These are phyloP conservation scores for Kregervanrija fluxuum DNA, from an alignment of 805 yeast species.

Conservation along the genomic window DNA sequence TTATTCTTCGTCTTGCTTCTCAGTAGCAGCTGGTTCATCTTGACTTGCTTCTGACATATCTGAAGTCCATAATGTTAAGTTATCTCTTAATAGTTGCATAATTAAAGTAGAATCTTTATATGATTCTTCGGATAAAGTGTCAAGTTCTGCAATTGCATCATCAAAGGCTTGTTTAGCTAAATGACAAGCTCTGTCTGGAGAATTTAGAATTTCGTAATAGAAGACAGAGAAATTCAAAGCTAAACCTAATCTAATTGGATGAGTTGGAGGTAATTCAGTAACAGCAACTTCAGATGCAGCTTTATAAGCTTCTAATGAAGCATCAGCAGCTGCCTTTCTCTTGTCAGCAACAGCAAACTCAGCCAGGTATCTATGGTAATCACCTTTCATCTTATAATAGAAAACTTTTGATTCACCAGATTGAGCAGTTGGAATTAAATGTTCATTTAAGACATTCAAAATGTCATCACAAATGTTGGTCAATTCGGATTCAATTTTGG, in stretches of 20 bases:
- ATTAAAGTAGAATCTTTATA: constrained; percentile 97
- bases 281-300: constrained; percentile 96
- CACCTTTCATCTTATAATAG: constrained; percentile 99
- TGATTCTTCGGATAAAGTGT: constrained; percentile 94
- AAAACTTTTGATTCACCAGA: constrained; percentile 97
- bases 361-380: constrained; percentile 97
- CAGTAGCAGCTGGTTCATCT: constrained; percentile 41
- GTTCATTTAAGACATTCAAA: constrained; percentile 76
- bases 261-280: constrained; percentile 96
- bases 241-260: constrained; percentile 95
- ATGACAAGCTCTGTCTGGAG: constrained; percentile 98
- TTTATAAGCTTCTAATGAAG: constrained; percentile 90
- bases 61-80: constrained; percentile 95
- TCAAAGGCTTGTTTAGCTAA: constrained; percentile 98
- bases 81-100: constrained; percentile 98
- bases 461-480: constrained; percentile 93
- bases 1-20: constrained; percentile 20
- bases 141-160: constrained; percentile 98
- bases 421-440: constrained; percentile 88
- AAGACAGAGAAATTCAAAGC: constrained; percentile 97
- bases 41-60: constrained; percentile 82
- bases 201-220: constrained; percentile 95
- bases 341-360: constrained; percentile 90
- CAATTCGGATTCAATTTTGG: constrained; percentile 89
- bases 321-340: constrained; percentile 87